A percentile compares a stretch with the other conserved stretches of the same genome.
These are phyloP conservation scores for Cercophora samala DNA, from an alignment of 495 filamentous ascomycete genomes.

Conservation along the genomic window DNA sequence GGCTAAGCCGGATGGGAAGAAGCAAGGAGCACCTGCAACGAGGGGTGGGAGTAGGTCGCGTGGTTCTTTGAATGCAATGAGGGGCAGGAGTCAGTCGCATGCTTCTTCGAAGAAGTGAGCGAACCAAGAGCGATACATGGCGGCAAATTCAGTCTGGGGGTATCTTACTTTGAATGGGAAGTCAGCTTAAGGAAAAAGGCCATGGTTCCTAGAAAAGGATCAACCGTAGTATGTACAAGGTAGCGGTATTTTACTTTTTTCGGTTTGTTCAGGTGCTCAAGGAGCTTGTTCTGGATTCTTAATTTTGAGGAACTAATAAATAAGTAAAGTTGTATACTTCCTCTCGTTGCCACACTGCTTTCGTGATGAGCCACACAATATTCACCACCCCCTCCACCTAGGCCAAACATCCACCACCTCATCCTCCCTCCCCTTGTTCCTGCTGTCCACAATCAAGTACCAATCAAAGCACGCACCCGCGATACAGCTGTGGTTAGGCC, in stretches of 20 bases:
- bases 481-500: conserved; percentile 85
- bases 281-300: background rate
- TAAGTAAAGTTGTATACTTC: background rate
- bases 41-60: no score
- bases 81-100: no score
- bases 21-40: no score
- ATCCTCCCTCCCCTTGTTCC: conserved; percentile 46
- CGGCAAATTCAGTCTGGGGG: no score
- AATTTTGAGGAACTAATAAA: background rate
- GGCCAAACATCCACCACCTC: conserved; percentile 70
- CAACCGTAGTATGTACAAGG: no score
- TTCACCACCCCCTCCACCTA: conserved; percentile 58
- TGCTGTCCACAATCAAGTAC: conserved; percentile 73
- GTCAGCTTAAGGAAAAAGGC: no score
- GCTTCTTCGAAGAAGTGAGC: no score
- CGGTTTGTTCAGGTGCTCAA: background rate
- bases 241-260: background rate
- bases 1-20: no score
- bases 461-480: conserved; percentile 68
- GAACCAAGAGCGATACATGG: no score
- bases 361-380: background rate
- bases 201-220: no score
- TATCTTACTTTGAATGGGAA: no score
- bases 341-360: background rate
- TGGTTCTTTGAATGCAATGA: no score